phyloP scores from a whole-genome alignment of 176 grass and related monocot genomes.

The Dactylis glomerata region DNA sequence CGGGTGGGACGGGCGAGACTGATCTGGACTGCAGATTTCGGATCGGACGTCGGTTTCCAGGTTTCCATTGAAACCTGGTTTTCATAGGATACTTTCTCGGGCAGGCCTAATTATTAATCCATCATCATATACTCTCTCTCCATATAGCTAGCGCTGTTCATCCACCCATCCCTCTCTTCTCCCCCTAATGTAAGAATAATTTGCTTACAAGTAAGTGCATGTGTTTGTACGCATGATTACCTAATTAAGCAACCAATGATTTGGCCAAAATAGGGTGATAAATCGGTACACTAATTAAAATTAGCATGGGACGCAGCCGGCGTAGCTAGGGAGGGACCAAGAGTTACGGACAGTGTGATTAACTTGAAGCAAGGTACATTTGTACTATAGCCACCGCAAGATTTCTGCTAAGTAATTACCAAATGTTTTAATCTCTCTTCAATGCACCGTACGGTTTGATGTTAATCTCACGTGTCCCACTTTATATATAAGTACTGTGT shows the following conservation, averaged over 20 bases:
- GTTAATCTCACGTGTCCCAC: background rate
- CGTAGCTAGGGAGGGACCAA: background rate
- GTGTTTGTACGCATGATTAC: background rate
- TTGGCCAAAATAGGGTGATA: background rate
- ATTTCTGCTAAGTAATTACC: too few species aligned
- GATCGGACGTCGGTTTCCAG: too few species aligned
- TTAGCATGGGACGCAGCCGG: background rate
- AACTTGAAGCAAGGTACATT: background rate
- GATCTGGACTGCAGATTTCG: too few species aligned
- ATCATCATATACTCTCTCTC: background rate
- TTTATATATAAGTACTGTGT: background rate
- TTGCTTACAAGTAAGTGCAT: constrained; percentile 31
- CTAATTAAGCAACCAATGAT: background rate
- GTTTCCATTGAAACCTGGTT: too few species aligned
- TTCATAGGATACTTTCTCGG: too few species aligned
- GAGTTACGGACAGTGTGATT: background rate
- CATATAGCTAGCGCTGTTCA: background rate
- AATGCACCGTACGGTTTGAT: background rate
- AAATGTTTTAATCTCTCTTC: too few species aligned
- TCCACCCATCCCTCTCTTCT: background rate
- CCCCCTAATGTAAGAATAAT: background rate
- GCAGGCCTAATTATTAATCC: background rate
- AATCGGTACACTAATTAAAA: background rate
- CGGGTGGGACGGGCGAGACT: too few species aligned
- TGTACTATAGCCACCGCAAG: background rate